These are phyloP conservation scores for Hypholoma fasciculare DNA, from an alignment of 768 basidiomycete genomes.

Conservation along the genomic window DNA sequence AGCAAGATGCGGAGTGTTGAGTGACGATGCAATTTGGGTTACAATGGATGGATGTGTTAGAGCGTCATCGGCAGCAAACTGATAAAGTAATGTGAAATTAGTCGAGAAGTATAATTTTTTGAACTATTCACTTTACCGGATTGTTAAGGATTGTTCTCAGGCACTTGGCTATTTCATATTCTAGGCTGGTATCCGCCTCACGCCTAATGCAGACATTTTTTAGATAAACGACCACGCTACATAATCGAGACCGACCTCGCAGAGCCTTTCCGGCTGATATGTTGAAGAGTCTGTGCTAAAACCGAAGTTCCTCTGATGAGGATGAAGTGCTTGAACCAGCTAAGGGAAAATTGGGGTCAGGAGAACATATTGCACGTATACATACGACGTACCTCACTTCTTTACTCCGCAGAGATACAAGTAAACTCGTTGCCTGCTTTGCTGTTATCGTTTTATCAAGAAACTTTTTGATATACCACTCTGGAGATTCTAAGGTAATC, in stretches of 20 bases:
- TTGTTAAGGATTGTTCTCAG: slow-evolving; percentile 80
- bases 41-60: slow-evolving; percentile 73
- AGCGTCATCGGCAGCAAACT: slow-evolving; percentile 74
- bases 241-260: slow-evolving; percentile 48
- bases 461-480: slow-evolving; percentile 93
- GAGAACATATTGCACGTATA: background rate
- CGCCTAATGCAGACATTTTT: slow-evolving; percentile 36
- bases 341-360: slow-evolving; percentile 28
- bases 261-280: slow-evolving; percentile 68
- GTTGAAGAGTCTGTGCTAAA: slow-evolving; percentile 74
- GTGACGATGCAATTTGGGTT: slow-evolving; percentile 75
- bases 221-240: background rate
- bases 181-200: slow-evolving; percentile 67
- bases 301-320: slow-evolving; percentile 81
- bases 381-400: slow-evolving; percentile 63
- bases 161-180: slow-evolving; percentile 89
- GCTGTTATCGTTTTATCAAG: slow-evolving; percentile 82
- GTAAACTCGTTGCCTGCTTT: slow-evolving; percentile 76
- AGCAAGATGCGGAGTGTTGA: slow-evolving; percentile 78
- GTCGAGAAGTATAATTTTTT: background rate
- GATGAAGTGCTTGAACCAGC: slow-evolving; percentile 83
- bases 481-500: slow-evolving; percentile 71
- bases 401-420: slow-evolving; percentile 77
- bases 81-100: background rate
- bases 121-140: slow-evolving; percentile 13